Evolutionary conservation across 2,329 filamentous ascomycete species (phyloP), one percentile per base, ranked within the genome.

Genomic region (Microdochium bolleyi): DNA sequence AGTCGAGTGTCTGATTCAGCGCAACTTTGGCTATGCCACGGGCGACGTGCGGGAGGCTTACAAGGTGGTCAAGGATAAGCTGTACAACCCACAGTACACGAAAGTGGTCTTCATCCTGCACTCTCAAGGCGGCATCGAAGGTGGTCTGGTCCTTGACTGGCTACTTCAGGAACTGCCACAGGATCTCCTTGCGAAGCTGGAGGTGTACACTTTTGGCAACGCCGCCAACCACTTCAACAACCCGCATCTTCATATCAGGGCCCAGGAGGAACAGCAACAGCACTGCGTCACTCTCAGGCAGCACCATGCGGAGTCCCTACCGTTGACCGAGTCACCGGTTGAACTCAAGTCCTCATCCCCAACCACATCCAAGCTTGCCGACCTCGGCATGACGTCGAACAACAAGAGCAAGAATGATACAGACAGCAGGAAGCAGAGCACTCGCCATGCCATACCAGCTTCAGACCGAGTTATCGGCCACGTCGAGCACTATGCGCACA

Each of bases 211-310:
- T 0, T 92, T 92, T 64, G 88, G 87, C 25, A 87, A 82, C 53
- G 88, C 87, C 0, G 85, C 88, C 0, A 89, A 89, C 61, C 87
- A 92, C 65, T 92, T 90, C 72, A 91, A 91, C 66, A 89, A 90
- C 57, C 88, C 88, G 0, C 78, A 82, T 58, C 73, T 77, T 2
- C 76, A 79, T 54, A 60, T 71, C 11, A 60, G 67, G 1, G 76
- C 74, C 1, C 77, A 82, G 56, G 58, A 60, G 5, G 59, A 61
- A 3, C 66, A 70, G n/a, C 54, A 64, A n/a, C 60, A 61, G 41
- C 41, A 24, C 16, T 46, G 13, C 13, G 41, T 19, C 3, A 19
- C n/a, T 11, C 13, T 19, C 21, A 21, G 16, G 41, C n/a, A 7
- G 16, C 41, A 46, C 19, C 16, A 22, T 3, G 21, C 5, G 7